Evolutionary conservation across 2,329 filamentous ascomycete genomes (phyloP).

Genomic region (Fusarium denticulatum): DNA sequence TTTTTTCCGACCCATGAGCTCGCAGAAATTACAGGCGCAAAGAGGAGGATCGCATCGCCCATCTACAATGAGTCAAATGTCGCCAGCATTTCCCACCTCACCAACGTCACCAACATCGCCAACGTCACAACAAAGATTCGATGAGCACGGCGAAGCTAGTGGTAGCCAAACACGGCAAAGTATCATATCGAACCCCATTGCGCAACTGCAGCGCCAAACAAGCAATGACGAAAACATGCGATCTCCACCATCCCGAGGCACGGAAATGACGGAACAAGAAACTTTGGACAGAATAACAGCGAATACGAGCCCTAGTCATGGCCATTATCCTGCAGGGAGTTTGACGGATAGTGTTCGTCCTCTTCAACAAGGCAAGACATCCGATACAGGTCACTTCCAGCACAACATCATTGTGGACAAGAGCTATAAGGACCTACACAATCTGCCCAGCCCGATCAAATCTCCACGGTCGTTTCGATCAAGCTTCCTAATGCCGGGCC

Average conservation of each 20-base stretch:
- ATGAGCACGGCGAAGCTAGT: constrained; percentile 55
- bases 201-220: constrained; percentile 44
- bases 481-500: constrained; percentile 73
- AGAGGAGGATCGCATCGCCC: constrained; percentile 67
- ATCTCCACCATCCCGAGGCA: constrained; percentile 78
- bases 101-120: constrained; percentile 26
- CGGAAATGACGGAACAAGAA: constrained; percentile 81
- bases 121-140: constrained; percentile 45
- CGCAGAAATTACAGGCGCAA: constrained; percentile 91
- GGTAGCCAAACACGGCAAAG: constrained; percentile 63
- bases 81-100: constrained; percentile 31
- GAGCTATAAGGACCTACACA: constrained; percentile 63
- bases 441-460: constrained; percentile 69
- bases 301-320: constrained; percentile 77
- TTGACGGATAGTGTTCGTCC: constrained; percentile 82
- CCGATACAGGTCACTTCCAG: constrained; percentile 45
- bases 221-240: constrained; percentile 61
- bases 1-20: constrained; percentile 97
- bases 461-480: constrained; percentile 82
- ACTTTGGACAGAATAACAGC: constrained; percentile 75
- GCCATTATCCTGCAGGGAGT: constrained; percentile 67
- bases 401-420: constrained; percentile 70
- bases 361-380: constrained; percentile 67
- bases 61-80: constrained; percentile 52
- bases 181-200: constrained; percentile 61